These are phyloP conservation scores for Serpula lacrymans DNA, from an alignment of 768 basidiomycete species.

Conservation along the genomic window DNA sequence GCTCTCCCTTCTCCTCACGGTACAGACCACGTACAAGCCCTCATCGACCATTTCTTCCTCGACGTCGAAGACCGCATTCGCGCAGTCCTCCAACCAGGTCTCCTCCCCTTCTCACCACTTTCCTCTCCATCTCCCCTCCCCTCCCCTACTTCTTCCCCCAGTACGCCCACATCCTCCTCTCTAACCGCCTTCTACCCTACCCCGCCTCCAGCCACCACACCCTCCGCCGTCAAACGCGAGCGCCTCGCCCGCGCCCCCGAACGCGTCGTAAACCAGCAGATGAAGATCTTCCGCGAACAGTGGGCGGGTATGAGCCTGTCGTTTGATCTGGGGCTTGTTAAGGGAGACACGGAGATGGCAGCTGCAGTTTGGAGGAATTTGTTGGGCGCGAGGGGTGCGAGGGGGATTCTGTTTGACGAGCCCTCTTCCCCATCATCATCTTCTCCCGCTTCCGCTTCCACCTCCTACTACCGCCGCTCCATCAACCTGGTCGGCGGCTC, in stretches of 20 bases:
- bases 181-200: slow-evolving; percentile 22
- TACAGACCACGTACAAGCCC: slow-evolving; percentile 66
- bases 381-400: slow-evolving; percentile 79
- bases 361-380: slow-evolving; percentile 90
- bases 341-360: slow-evolving; percentile 80
- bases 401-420: slow-evolving; percentile 50
- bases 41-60: slow-evolving; percentile 94
- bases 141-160: slow-evolving; percentile 10
- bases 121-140: slow-evolving; percentile 7
- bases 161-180: slow-evolving; percentile 21
- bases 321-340: slow-evolving; percentile 74
- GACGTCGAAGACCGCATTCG: slow-evolving; percentile 91
- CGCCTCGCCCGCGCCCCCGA: slow-evolving; percentile 72
- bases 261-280: slow-evolving; percentile 74
- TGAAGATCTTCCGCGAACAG: slow-evolving; percentile 91
- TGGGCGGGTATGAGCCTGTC: slow-evolving; percentile 81
- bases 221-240: slow-evolving; percentile 27
- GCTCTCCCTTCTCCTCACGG: slow-evolving; percentile 71
- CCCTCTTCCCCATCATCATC: slow-evolving; percentile 18
- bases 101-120: slow-evolving; percentile 18
- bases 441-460: slow-evolving; percentile 11
- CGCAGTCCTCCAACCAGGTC: slow-evolving; percentile 63
- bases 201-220: slow-evolving; percentile 22
- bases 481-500: slow-evolving; percentile 71
- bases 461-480: slow-evolving; percentile 48